Evolutionary conservation across 1,284 basidiomycete species (phyloP).

Genomic region (Moniliella sp.): DNA sequence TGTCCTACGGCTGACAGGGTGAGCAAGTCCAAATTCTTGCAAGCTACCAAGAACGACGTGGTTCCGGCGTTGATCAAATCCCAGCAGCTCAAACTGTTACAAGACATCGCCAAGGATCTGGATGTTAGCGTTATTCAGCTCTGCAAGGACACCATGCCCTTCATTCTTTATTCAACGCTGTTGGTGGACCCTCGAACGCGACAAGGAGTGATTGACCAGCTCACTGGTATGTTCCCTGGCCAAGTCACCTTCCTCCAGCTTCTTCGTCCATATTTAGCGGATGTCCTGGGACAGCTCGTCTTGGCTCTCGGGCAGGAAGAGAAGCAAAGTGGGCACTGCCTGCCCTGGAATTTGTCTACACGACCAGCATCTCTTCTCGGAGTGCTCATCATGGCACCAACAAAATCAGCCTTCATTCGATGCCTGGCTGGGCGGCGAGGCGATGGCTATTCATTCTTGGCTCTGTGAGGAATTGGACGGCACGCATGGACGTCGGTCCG

Average conservation of each 20-base stretch:
- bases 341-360: conserved; percentile 18
- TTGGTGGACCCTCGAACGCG: conserved; percentile 1
- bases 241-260: conserved; percentile 1
- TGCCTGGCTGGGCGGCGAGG: conserved; percentile 15
- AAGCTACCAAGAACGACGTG: conserved; percentile 19
- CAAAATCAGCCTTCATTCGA: conserved; percentile 5
- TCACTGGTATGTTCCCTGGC: conserved; percentile 1
- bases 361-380: conserved; percentile 6
- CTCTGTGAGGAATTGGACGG: conserved; percentile 14
- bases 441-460: conserved; percentile 26
- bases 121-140: conserved; percentile 12
- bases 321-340: conserved; percentile 11
- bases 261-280: conserved; percentile 4
- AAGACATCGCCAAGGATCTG: conserved; percentile 16
- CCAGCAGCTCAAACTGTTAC: conserved; percentile 9
- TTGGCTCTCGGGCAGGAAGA: conserved; percentile 16
- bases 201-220: conserved; percentile 1
- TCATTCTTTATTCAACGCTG: conserved; percentile 21
- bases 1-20: conserved; percentile 1
- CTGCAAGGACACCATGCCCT: conserved; percentile 18
- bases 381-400: conserved; percentile 3
- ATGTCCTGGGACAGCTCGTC: conserved; percentile 26
- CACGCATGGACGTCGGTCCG: neutral
- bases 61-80: conserved; percentile 15
- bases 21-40: conserved; percentile 24